A percentile compares a stretch with the other conserved stretches of the same genome.
These are phyloP conservation scores for Mollisiaceae sp. DNA, from an alignment of 2,329 filamentous ascomycete species.

Conservation along the genomic window DNA sequence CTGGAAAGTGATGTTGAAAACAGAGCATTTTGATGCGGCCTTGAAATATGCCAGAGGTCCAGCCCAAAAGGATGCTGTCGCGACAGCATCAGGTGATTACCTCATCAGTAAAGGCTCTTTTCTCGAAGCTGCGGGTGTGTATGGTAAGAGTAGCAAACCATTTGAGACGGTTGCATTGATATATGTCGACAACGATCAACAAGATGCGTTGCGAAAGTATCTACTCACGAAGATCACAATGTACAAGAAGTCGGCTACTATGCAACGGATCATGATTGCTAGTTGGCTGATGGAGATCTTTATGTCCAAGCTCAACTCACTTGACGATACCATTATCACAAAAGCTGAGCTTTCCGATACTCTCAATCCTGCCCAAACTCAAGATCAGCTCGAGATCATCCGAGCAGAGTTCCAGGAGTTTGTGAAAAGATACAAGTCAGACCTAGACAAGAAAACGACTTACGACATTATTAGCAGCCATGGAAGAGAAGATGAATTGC, in stretches of 20 bases:
- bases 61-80: slow-evolving; percentile 86
- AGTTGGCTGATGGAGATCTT: slow-evolving; percentile 95
- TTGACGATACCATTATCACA: slow-evolving; percentile 93
- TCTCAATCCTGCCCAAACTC: slow-evolving; percentile 71
- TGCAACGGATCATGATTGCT: slow-evolving; percentile 95
- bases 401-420: slow-evolving; percentile 88
- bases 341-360: slow-evolving; percentile 80
- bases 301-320: slow-evolving; percentile 93
- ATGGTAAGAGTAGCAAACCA: slow-evolving; percentile 93
- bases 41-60: slow-evolving; percentile 82
- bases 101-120: slow-evolving; percentile 82
- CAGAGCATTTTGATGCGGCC: slow-evolving; percentile 87
- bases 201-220: slow-evolving; percentile 90
- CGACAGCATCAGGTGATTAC: slow-evolving; percentile 89
- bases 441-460: slow-evolving; percentile 88
- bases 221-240: slow-evolving; percentile 81
- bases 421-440: slow-evolving; percentile 79
- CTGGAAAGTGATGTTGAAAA: slow-evolving; percentile 90
- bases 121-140: slow-evolving; percentile 84
- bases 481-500: slow-evolving; percentile 87
- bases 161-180: slow-evolving; percentile 94
- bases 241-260: slow-evolving; percentile 81
- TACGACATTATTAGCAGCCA: slow-evolving; percentile 98
- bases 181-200: slow-evolving; percentile 88
- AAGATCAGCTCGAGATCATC: slow-evolving; percentile 72